Evolutionary conservation across 495 filamentous ascomycete species (phyloP), one percentile per base, ranked within the genome.

Genomic region (Hypoxylon rickii): DNA sequence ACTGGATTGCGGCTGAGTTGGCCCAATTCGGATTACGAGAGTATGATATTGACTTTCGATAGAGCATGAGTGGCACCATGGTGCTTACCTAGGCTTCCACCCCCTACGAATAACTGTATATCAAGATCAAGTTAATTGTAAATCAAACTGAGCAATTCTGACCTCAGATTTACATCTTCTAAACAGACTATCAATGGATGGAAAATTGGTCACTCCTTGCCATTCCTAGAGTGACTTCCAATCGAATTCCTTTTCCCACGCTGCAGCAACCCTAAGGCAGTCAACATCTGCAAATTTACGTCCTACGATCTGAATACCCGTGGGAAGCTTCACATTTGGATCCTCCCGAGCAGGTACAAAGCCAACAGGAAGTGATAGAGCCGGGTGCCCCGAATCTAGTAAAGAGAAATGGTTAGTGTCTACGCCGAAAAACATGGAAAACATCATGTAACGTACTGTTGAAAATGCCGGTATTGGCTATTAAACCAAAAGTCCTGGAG

Each of bases 221-320:
- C n/a, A n/a, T n/a, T n/a, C 29, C 18, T 41, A 63, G n/a, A 63
- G 54, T 7, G 24, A 21, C 49, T 75, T 79, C 81, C 80, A 83
- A 33, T 81, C 67, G 58, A 69, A 73, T 20, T 64, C 63, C 31
- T 60, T 67, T 63, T 83, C 80, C 80, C 79, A 84, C 1, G 70
- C 76, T 40, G 76, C 74, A 2, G 78, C 79, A 42, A 74, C 78
- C 46, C 67, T 70, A 8, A 81, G 61, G 7, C 81, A 73, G 51
- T 71, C 77, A 29, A 70, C 61, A 44, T 83, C 80, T 13, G 73
- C 71, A 58, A 71, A 82, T 42, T 75, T 73, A 4, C 73, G 72
- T 12, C 81, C 81, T 24, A 83, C 76, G 51, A 84, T 77, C 67
- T 85, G 83, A 76, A 85, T 75, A 3, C 82, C 79, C 3, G 79